Conservation (phyloP, 257 asterid species). For the Primulina huaijiensis region DNA sequence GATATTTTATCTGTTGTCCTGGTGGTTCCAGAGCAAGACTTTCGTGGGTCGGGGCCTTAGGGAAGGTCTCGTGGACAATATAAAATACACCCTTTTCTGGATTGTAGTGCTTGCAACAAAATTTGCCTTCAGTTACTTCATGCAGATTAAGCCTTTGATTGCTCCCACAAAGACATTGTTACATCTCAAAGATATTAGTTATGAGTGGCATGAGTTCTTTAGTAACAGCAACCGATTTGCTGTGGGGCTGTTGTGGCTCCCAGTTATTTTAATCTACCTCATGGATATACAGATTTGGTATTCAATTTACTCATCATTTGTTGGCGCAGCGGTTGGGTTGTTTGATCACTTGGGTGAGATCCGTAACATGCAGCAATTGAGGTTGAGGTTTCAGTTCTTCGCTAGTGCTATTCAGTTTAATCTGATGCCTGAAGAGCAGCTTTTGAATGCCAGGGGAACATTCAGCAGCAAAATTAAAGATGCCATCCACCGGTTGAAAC, state of each 20-base stretch:
- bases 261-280: slow-evolving; percentile 85
- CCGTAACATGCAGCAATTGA: slow-evolving; percentile 86
- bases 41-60: slow-evolving; percentile 97
- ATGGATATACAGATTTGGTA: slow-evolving; percentile 99
- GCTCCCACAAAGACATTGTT: slow-evolving; percentile 74
- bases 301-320: slow-evolving; percentile 82
- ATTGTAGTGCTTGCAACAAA: slow-evolving; percentile 76
- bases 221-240: slow-evolving; percentile 77
- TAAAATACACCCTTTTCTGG: slow-evolving; percentile 88
- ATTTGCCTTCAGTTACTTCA: slow-evolving; percentile 83
- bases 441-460: slow-evolving; percentile 67
- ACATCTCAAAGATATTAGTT: slow-evolving; percentile 42
- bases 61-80: slow-evolving; percentile 89
- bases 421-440: slow-evolving; percentile 99
- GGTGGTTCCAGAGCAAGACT: slow-evolving; percentile 97
- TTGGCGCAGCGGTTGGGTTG: slow-evolving; percentile 87
- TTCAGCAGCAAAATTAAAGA: slow-evolving; percentile 78
- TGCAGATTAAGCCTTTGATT: slow-evolving; percentile 95
- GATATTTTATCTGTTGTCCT: slow-evolving; percentile 71
- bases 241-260: slow-evolving; percentile 88
- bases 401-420: slow-evolving; percentile 98
- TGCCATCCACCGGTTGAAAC: slow-evolving; percentile 74
- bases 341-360: slow-evolving; percentile 99
- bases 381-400: slow-evolving; percentile 95
- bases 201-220: slow-evolving; percentile 88